Evolutionary conservation across 75 land plant species (phyloP).

Genomic region (Pinus tabuliformis): DNA sequence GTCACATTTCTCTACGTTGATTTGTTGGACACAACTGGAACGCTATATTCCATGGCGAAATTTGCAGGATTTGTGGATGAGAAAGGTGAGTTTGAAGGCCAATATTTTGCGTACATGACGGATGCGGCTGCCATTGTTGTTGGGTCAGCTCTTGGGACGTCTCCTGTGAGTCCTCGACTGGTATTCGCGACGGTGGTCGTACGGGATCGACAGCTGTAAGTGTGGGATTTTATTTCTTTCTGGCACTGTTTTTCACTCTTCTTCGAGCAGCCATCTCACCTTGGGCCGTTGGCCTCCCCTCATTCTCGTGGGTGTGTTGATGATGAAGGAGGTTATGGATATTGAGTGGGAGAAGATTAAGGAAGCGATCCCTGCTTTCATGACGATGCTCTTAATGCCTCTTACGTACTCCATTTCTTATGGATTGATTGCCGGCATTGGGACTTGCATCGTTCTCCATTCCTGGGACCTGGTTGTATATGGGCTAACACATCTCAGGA

Average conservation of each 20-base stretch:
- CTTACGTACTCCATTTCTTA: slow-evolving; percentile 49
- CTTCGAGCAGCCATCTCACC: slow-evolving; percentile 73
- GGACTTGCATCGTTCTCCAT: slow-evolving; percentile 14
- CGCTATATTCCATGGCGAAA: slow-evolving; percentile 31
- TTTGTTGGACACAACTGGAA: slow-evolving; percentile 27
- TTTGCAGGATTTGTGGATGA: slow-evolving; percentile 16
- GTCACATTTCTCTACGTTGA: slow-evolving; percentile 57
- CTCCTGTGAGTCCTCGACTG: slow-evolving; percentile 68
- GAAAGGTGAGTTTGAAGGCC: slow-evolving; percentile 23
- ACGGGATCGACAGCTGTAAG: slow-evolving; percentile 83
- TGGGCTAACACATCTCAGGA: too few species aligned
- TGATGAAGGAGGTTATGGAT: slow-evolving; percentile 44
- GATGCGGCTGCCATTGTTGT: slow-evolving; percentile 18
- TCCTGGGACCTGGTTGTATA: slow-evolving; percentile 19
- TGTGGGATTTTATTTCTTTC: slow-evolving; percentile 56
- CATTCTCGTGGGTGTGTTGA: slow-evolving; percentile 66
- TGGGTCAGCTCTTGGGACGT: slow-evolving; percentile 22
- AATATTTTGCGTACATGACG: slow-evolving; percentile 32
- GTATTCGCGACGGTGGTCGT: too few species aligned
- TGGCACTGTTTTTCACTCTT: slow-evolving; percentile 76
- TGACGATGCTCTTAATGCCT: slow-evolving; percentile 52
- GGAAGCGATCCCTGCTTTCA: slow-evolving; percentile 44
- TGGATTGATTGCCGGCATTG: slow-evolving; percentile 48
- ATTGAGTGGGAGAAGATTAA: slow-evolving; percentile 37
- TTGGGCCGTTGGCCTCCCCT: slow-evolving; percentile 92